A percentile compares a stretch with the other conserved stretches of the same genome.
phyloP scores from a whole-genome alignment of 2,329 filamentous ascomycete species.

The Monilinia fructigena region DNA sequence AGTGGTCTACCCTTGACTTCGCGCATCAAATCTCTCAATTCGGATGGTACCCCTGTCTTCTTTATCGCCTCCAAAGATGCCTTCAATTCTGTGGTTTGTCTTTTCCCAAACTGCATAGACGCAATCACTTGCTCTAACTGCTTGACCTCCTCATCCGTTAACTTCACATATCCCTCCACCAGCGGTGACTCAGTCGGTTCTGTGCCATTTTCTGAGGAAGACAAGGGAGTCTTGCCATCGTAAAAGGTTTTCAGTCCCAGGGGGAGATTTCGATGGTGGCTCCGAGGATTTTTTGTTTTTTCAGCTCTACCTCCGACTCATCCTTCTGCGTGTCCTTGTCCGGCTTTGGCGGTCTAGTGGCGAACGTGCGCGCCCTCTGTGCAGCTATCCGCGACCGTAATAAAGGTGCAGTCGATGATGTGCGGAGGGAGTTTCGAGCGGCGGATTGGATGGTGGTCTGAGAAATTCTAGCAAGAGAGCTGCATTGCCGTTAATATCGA shows the following conservation, averaged over 20 bases:
- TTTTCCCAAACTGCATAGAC: slow-evolving; percentile 56
- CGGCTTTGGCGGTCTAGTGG: slow-evolving; percentile 27
- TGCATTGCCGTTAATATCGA: slow-evolving; percentile 63
- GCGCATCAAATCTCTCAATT: slow-evolving; percentile 45
- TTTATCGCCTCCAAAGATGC: slow-evolving; percentile 62
- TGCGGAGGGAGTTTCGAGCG: slow-evolving; percentile 48
- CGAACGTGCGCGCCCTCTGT: slow-evolving; percentile 32
- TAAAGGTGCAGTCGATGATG: slow-evolving; percentile 43
- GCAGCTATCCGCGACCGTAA: slow-evolving; percentile 41
- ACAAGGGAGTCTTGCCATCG: slow-evolving; percentile 44
- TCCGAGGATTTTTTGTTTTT: slow-evolving; percentile 41
- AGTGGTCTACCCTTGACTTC: slow-evolving; percentile 35
- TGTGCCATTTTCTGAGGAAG: slow-evolving; percentile 30
- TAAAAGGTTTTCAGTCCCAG: slow-evolving; percentile 48
- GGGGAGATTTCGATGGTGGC: slow-evolving; percentile 36
- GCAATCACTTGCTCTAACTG: slow-evolving; percentile 57
- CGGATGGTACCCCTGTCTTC: slow-evolving; percentile 66
- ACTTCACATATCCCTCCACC: slow-evolving; percentile 38
- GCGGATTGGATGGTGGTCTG: slow-evolving; percentile 55
- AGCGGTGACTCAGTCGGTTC: slow-evolving; percentile 37
- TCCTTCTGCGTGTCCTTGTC: slow-evolving; percentile 31
- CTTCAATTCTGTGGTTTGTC: slow-evolving; percentile 60
- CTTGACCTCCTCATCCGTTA: slow-evolving; percentile 56
- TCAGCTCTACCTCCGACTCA: slow-evolving; percentile 32
- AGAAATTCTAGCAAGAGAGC: slow-evolving; percentile 62